Base-by-base conservation (phyloP, 148 eudicot genomes). In the Vaccinium macrocarpon region DNA sequence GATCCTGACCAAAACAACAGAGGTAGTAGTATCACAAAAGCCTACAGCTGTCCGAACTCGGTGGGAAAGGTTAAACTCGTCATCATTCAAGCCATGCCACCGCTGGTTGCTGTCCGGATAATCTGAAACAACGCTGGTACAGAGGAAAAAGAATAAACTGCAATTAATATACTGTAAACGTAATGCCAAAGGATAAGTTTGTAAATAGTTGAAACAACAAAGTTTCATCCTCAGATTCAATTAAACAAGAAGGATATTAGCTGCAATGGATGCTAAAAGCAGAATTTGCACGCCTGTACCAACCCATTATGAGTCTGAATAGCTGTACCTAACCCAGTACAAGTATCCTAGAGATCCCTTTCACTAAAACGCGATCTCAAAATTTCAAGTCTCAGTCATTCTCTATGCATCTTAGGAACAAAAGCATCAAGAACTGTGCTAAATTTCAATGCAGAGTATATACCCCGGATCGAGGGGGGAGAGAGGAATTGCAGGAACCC, bases 61-160 rank as follows among this genome's bases (percentile, higher is more conserved):
- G 32, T 2, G 9, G 8, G 6, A 49, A 10, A 32, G 21, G 3
- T 13, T 13, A 76, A 42, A 66, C 70, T 49, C 4, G 25, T 81
- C 76, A 82, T 80, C 76, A 85, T 70, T 90, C 80, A 88, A 68
- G 88, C 90, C 91, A 85, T 83, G 53, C 93, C 93, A 86, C 88
- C 89, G 82, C 90, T 88, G 57, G 91, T 82, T 55, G 93, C 92
- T 2, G 93, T 91, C 32, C 93, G 87, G 86, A 91, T 91, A 29
- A 91, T 91, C 92, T 91, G 94, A 77, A 92, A 90, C 50, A 91
- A 82, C 83, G 93, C 93, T 91, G 93, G 25, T 29, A 86, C 51
- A 87, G 52, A n/a, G 78, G 19, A 68, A 16, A 70, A 70, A 71
- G 35, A 61, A 42, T 38, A 66, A 52, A 87, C 62, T 75, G 51